Percentiles rank a stretch among this genome's conserved stretches.
These are phyloP conservation scores for Ascochyta clinopodiicola DNA, from an alignment of 2,329 filamentous ascomycete genomes.

Conservation along the genomic window DNA sequence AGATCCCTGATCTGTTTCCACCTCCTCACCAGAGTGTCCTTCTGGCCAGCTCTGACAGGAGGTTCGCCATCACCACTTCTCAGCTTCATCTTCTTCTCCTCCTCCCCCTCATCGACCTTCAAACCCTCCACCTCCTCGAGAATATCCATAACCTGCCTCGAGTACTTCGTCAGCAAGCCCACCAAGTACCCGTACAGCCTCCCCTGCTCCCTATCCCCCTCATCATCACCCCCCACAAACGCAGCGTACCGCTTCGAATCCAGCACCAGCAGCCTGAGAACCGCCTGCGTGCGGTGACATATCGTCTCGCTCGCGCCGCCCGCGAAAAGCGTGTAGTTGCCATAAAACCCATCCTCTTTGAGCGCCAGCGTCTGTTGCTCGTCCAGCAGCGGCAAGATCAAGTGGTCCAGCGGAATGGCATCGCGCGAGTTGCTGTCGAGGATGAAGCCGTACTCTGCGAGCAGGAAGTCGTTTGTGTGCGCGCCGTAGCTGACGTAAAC, in stretches of 20 bases:
- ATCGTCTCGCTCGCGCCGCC: conserved; percentile 35
- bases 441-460: conserved; percentile 69
- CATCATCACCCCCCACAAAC: conserved; percentile 42
- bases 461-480: conserved; percentile 74
- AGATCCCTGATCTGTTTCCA: conserved; percentile 50
- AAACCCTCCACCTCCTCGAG: conserved; percentile 36
- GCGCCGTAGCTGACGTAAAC: conserved; percentile 73
- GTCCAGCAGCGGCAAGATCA: conserved; percentile 49
- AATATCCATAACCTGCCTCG: conserved; percentile 35
- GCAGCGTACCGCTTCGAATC: conserved; percentile 38
- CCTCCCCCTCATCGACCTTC: conserved; percentile 27
- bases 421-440: conserved; percentile 48
- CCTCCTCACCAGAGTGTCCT: conserved; percentile 31
- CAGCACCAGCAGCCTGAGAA: conserved; percentile 46
- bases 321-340: conserved; percentile 35
- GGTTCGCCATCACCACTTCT: background rate
- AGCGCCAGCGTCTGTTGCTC: conserved; percentile 42
- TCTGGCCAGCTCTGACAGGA: conserved; percentile 25
- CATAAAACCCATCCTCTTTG: conserved; percentile 53
- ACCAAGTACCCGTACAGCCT: conserved; percentile 49
- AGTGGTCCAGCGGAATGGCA: conserved; percentile 50
- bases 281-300: conserved; percentile 56
- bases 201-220: conserved; percentile 44
- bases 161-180: conserved; percentile 37
- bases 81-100: background rate